These are phyloP conservation scores for Boletus tylopilopsis DNA, from an alignment of 768 basidiomycete genomes.

Conservation along the genomic window DNA sequence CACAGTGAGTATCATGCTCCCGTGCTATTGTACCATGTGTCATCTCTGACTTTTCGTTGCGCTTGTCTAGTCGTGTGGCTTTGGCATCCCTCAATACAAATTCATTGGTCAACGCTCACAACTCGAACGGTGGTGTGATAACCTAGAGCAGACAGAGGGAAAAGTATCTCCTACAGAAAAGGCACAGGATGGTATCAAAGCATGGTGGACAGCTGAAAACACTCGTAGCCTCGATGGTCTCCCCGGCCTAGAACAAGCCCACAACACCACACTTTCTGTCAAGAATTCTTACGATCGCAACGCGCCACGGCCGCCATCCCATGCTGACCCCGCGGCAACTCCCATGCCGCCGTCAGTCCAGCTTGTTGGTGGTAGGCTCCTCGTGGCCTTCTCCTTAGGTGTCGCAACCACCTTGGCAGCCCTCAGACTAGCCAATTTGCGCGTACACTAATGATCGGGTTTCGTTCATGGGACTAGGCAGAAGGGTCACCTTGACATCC, in stretches of 20 bases:
- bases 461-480: too few species aligned
- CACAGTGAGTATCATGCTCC: conserved; percentile 30
- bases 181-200: conserved; percentile 43
- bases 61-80: conserved; percentile 61
- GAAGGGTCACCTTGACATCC: too few species aligned
- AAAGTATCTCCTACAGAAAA: conserved; percentile 13
- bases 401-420: conserved; percentile 16
- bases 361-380: conserved; percentile 6
- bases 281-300: conserved; percentile 23
- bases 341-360: not conserved
- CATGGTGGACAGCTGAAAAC: conserved; percentile 55
- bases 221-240: conserved; percentile 53
- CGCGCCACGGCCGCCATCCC: not conserved
- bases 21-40: not conserved
- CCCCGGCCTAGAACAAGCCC: conserved; percentile 40
- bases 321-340: not conserved
- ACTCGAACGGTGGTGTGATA: conserved; percentile 43
- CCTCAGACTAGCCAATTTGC: conserved; percentile 9
- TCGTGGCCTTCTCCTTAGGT: conserved; percentile 31
- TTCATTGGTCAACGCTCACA: conserved; percentile 54
- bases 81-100: conserved; percentile 55
- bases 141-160: conserved; percentile 43
- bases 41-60: not conserved
- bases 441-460: not conserved
- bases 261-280: conserved; percentile 9